Percentiles rank a stretch among this genome's conserved stretches.
These are phyloP conservation scores for Triangularia setosa DNA, from an alignment of 2,329 filamentous ascomycete species.

Conservation along the genomic window DNA sequence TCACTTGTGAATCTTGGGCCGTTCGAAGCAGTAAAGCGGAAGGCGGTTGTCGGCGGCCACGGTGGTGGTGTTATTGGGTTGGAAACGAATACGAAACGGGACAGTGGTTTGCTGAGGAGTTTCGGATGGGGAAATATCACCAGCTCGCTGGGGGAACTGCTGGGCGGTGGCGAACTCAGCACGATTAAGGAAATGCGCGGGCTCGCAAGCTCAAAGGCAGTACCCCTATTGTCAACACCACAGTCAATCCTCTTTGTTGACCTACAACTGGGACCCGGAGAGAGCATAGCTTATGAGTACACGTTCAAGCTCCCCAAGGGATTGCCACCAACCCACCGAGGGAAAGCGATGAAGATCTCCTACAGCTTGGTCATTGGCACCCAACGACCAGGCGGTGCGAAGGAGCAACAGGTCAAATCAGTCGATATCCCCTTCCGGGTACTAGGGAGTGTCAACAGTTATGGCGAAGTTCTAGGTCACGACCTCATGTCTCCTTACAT, in stretches of 20 bases:
- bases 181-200: slow-evolving; percentile 95
- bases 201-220: slow-evolving; percentile 76
- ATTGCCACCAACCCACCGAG: slow-evolving; percentile 85
- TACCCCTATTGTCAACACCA: slow-evolving; percentile 89
- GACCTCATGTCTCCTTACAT: slow-evolving; percentile 95
- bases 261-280: slow-evolving; percentile 77
- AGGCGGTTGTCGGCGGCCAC: slow-evolving; percentile 83
- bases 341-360: slow-evolving; percentile 88
- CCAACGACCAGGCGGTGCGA: slow-evolving; percentile 73
- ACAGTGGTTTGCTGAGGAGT: slow-evolving; percentile 74
- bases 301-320: slow-evolving; percentile 81
- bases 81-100: slow-evolving; percentile 62
- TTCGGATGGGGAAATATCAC: slow-evolving; percentile 87
- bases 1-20: slow-evolving; percentile 84
- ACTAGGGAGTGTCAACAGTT: slow-evolving; percentile 83
- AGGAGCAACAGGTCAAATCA: slow-evolving; percentile 80
- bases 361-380: slow-evolving; percentile 92
- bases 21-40: slow-evolving; percentile 94
- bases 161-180: slow-evolving; percentile 84
- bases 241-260: slow-evolving; percentile 97
- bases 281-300: slow-evolving; percentile 85
- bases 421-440: slow-evolving; percentile 91
- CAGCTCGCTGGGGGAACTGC: slow-evolving; percentile 79
- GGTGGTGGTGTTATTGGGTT: slow-evolving; percentile 82
- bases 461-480: slow-evolving; percentile 85